Evolutionary conservation across 306 rosid genomes (phyloP), one percentile per base, ranked within the genome.

Genomic region (Prunus armeniaca): DNA sequence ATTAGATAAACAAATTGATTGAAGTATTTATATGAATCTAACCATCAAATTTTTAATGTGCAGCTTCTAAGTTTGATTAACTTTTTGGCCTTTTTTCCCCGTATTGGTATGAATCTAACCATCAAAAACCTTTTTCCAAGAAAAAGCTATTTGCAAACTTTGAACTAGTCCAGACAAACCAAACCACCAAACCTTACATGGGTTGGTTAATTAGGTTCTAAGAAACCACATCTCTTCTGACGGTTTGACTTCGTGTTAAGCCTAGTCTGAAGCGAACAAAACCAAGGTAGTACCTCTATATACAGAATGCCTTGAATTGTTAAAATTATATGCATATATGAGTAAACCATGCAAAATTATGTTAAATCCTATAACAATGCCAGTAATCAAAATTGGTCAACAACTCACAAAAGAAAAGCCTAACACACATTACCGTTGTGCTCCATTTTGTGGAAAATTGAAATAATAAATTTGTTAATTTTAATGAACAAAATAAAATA

Each of bases 171-270:
- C 11, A 56, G 43, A 20, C 20, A 22, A 34, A 73, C 65, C 17
- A 70, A 38, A 19, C 68, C 66, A 25, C 66, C 66, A 62, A 25
- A 58, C 65, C 65, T 9, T 70, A 9, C 58, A 50, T 51, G 74
- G 47, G 18, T 14, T 51, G 38, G 63, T 50, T 70, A 52, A 57
- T 70, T 51, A 3, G 20, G n/a, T 56, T 56, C 62, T 20, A 56
- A 56, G 24, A 60, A 60, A 25, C 10, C 65, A 22, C 19, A 13
- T 24, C 45, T 14, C 32, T 32, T 3, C 2, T 38, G 0, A 17
- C 3, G 22, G 9, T 24, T 67, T 67, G 57, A 46, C 47, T 46
- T n/a, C n/a, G 30, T 27, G 25, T 52, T 61, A 46, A 24, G 69
- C 58, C 65, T 47, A 41, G 3, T 24, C 18, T 18, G 43, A 25